A percentile compares a stretch with the other conserved stretches of the same genome.
These are phyloP conservation scores for Globisporangium abappressorium DNA, from an alignment of 352 stramenopile genomes.

Conservation along the genomic window DNA sequence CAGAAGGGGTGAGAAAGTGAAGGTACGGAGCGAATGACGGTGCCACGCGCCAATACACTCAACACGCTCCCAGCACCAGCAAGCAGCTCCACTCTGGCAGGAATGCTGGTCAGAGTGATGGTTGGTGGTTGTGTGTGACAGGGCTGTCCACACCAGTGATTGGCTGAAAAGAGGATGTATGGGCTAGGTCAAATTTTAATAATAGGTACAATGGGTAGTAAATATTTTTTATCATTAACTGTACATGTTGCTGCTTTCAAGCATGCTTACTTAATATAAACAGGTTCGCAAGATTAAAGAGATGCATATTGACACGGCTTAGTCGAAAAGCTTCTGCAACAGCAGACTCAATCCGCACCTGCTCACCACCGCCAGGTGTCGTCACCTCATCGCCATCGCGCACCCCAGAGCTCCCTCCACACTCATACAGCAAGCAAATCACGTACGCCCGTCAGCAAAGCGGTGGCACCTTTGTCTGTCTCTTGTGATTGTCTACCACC, in stretches of 20 bases:
- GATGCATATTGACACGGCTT: neutral
- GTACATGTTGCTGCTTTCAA: neutral
- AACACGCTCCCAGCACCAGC: neutral
- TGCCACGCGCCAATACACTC: neutral
- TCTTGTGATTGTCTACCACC: neutral
- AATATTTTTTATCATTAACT: neutral
- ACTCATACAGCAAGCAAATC: neutral
- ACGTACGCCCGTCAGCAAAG: neutral
- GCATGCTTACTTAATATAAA: neutral
- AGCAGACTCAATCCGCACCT: neutral
- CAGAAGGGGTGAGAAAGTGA: neutral
- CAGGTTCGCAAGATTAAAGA: neutral
- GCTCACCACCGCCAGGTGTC: neutral
- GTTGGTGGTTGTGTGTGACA: neutral
- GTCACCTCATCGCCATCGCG: neutral
- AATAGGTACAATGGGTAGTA: neutral
- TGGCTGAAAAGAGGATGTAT: neutral
- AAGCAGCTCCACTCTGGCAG: neutral
- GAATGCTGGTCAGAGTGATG: conserved; percentile 1
- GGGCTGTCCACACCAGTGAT: neutral
- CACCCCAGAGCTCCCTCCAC: neutral
- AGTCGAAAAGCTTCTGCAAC: conserved; percentile 2
- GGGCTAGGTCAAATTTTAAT: neutral
- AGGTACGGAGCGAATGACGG: conserved; percentile 4
- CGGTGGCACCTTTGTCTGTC: neutral